These are phyloP conservation scores for Carpinus fangiana DNA, from an alignment of 306 rosid genomes.

Conservation along the genomic window DNA sequence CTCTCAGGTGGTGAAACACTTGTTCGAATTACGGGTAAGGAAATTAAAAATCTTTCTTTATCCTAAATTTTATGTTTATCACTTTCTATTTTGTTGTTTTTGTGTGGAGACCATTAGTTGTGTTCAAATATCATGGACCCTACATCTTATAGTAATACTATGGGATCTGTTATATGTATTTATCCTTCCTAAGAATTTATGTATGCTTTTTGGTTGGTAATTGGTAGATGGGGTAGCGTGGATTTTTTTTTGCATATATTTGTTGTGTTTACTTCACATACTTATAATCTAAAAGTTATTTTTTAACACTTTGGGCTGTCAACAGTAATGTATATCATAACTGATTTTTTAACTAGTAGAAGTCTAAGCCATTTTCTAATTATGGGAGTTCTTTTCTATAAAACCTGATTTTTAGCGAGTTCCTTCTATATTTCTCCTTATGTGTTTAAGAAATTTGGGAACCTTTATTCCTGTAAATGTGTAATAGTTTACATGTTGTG, in stretches of 20 bases:
- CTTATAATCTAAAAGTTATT: neutral
- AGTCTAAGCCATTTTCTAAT: neutral
- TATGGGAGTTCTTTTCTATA: neutral
- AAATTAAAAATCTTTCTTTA: neutral
- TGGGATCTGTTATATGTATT: neutral
- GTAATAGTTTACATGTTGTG: neutral
- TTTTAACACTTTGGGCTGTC: neutral
- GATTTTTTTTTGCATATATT: neutral
- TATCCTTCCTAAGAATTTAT: neutral
- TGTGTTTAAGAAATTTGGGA: neutral
- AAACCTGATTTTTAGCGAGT: neutral
- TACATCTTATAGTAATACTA: neutral
- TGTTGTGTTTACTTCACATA: neutral
- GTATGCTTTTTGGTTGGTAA: neutral
- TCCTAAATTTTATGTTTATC: neutral
- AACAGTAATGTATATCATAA: neutral
- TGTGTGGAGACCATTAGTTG: neutral
- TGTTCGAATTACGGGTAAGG: conserved; percentile 73
- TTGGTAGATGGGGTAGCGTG: neutral
- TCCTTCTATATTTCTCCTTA: neutral
- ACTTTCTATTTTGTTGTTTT: neutral
- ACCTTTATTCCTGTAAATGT: neutral
- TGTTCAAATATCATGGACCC: neutral
- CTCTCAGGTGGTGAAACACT: conserved; percentile 83
- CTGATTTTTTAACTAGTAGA: neutral